phyloP scores from a whole-genome alignment of 371 early-diverging fungal genomes.

The Chytridiales sp. region DNA sequence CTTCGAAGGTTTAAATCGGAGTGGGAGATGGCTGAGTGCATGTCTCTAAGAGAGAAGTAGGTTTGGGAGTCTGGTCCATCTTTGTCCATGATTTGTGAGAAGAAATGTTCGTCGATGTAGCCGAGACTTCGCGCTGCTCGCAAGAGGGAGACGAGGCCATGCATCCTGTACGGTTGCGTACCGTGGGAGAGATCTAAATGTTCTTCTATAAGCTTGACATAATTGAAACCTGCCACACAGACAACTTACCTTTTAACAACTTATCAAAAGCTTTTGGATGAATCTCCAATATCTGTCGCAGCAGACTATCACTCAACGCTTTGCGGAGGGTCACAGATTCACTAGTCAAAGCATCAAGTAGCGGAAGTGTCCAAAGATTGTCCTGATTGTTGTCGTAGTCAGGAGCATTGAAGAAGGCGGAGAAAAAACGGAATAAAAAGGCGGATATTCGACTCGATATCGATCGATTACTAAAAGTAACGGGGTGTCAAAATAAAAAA shows the following conservation, averaged over 20 bases:
- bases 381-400: neutral
- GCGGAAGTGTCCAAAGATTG: constrained; percentile 17
- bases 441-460: constrained; percentile 16
- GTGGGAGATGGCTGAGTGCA: constrained; percentile 72
- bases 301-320: constrained; percentile 19
- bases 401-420: neutral
- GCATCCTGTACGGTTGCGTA: constrained; percentile 19
- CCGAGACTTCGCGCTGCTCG: constrained; percentile 26
- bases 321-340: constrained; percentile 9
- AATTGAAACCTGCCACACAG: no score
- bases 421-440: constrained; percentile 17
- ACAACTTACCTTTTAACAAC: constrained; percentile 6
- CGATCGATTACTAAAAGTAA: neutral
- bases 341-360: constrained; percentile 12
- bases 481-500: neutral
- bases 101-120: constrained; percentile 10
- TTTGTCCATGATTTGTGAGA: neutral
- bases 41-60: no score
- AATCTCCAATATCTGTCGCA: constrained; percentile 7
- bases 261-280: constrained; percentile 6
- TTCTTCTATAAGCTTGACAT: no score
- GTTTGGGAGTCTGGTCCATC: constrained; percentile 23
- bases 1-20: constrained; percentile 72
- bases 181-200: no score
- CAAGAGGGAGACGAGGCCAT: constrained; percentile 31